Conservation (phyloP, 768 basidiomycete genomes). For the Boletus rubescentipes region DNA sequence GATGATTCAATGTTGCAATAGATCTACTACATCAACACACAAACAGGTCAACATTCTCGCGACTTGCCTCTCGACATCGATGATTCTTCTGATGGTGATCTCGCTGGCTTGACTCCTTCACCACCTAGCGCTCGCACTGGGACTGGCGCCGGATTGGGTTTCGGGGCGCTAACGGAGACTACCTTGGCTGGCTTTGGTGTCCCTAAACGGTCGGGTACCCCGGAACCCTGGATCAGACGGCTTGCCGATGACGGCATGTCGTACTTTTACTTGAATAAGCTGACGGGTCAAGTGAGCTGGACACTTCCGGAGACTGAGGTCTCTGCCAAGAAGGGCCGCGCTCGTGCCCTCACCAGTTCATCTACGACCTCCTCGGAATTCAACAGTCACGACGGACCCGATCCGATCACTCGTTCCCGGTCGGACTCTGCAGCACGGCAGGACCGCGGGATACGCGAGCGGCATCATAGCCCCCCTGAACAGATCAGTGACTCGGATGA, state of each 20-base stretch:
- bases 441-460: constrained; percentile 24
- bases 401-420: constrained; percentile 27
- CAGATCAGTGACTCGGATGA: constrained; percentile 76
- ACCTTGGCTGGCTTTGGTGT: constrained; percentile 58
- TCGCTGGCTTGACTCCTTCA: constrained; percentile 54
- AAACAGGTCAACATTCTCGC: constrained; percentile 77
- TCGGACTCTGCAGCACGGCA: constrained; percentile 37
- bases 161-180: constrained; percentile 37
- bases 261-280: constrained; percentile 76
- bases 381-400: constrained; percentile 23
- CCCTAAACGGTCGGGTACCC: constrained; percentile 55
- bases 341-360: constrained; percentile 34
- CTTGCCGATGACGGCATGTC: constrained; percentile 81
- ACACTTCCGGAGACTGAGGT: constrained; percentile 52
- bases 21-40: constrained; percentile 95
- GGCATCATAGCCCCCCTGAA: constrained; percentile 34
- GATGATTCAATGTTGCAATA: constrained; percentile 30
- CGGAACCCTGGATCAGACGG: constrained; percentile 81
- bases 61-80: constrained; percentile 81
- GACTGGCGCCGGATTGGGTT: constrained; percentile 51
- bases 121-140: constrained; percentile 57
- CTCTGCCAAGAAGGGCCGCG: constrained; percentile 30
- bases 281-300: constrained; percentile 69
- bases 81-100: constrained; percentile 61
- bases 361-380: constrained; percentile 34